Evolutionary conservation across 1,284 basidiomycete genomes (phyloP).

Genomic region (Ustilago curta): DNA sequence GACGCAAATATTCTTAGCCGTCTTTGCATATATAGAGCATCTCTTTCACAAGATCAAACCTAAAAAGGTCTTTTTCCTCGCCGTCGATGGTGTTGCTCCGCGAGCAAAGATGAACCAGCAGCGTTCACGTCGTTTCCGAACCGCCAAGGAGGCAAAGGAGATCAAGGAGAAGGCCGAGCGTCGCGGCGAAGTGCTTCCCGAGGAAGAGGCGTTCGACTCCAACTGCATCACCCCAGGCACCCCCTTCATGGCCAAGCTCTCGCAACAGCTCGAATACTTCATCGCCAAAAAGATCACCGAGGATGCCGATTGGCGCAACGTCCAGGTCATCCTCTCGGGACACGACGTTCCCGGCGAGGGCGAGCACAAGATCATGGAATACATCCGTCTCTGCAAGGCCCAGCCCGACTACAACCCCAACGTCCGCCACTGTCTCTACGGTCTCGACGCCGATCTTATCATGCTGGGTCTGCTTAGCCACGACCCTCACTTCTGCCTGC

Average conservation of each 20-base stretch:
- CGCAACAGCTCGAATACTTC: slow-evolving; percentile 92
- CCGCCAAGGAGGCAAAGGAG: slow-evolving; percentile 92
- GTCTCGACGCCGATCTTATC: slow-evolving; percentile 96
- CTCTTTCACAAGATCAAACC: slow-evolving; percentile 97
- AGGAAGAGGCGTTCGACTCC: slow-evolving; percentile 95
- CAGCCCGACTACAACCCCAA: slow-evolving; percentile 95
- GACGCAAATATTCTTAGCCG: slow-evolving; percentile 95
- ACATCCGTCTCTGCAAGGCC: slow-evolving; percentile 91
- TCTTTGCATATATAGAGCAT: slow-evolving; percentile 96
- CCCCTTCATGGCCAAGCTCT: slow-evolving; percentile 91
- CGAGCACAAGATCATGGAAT: slow-evolving; percentile 99
- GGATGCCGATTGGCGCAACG: slow-evolving; percentile 78
- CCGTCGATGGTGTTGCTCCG: slow-evolving; percentile 96
- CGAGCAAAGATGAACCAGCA: slow-evolving; percentile 99
- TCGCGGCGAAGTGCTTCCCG: slow-evolving; percentile 90
- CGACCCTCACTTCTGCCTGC: slow-evolving; percentile 97
- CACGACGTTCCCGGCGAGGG: slow-evolving; percentile 98
- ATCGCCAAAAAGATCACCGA: slow-evolving; percentile 72
- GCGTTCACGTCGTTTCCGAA: slow-evolving; percentile 82
- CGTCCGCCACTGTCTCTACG: slow-evolving; percentile 95
- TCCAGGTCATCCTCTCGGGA: slow-evolving; percentile 95
- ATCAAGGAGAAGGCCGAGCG: slow-evolving; percentile 84
- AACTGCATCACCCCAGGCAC: slow-evolving; percentile 99
- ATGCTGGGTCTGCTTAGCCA: slow-evolving; percentile 97
- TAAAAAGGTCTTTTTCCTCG: slow-evolving; percentile 89